Base-by-base conservation (phyloP, 371 early-diverging fungal species). In the Actinomortierella ambigua region DNA sequence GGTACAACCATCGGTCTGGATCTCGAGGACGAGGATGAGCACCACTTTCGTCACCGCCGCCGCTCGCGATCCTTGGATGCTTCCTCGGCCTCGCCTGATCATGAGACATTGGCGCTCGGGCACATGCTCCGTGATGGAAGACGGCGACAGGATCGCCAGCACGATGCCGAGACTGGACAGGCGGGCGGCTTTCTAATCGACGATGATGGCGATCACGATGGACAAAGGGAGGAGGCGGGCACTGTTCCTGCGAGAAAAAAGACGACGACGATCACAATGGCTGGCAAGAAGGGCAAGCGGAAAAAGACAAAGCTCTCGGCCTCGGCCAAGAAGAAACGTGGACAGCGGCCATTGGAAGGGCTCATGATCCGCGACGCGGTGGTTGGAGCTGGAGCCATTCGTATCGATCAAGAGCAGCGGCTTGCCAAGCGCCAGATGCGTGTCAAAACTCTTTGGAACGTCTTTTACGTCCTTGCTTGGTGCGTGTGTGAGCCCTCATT, bases 1-100 rank as follows among this genome's bases (percentile, higher is more conserved):
- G 73, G 73, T 8, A 71, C 73, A 41, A 71, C 54, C 56, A 59
- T 71, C 28, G 63, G 73, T 13, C 28, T 71, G n/a, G 73, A 71
- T 29, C 60, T 71, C 22, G 73, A 65, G 11, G 34, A 34, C 34
- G 34, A 34, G 11, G 34, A 34, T 6, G 34, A 34, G n/a, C n/a
- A n/a, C n/a, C n/a, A n/a, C n/a, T n/a, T n/a, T n/a, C n/a, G n/a
- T n/a, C n/a, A n/a, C n/a, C n/a, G n/a, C 34, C 34, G 34, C 34
- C 34, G 34, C 11, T 34, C 34, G 34, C 34, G 34, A 11, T 34
- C 23, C 20, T 2, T n/a, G 29, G 27, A 54, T n/a, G n/a, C n/a
- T n/a, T n/a, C n/a, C n/a, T n/a, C n/a, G n/a, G n/a, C n/a, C n/a
- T n/a, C n/a, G n/a, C n/a, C n/a, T n/a, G n/a, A n/a, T 1, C 65